Conservation (phyloP, 768 basidiomycete genomes). For the Leccinellum albellum region DNA sequence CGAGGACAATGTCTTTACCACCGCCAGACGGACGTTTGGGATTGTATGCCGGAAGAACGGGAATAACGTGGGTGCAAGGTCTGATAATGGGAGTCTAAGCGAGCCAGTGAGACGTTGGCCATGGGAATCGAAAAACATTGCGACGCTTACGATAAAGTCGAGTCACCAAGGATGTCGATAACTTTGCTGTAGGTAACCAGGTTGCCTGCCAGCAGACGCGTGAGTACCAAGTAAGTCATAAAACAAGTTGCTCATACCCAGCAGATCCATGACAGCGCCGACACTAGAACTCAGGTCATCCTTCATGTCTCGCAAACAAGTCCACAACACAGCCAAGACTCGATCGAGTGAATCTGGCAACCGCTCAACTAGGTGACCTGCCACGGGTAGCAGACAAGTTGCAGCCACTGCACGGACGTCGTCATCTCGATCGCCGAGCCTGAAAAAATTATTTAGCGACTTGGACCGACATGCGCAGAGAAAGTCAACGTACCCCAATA, state of each 20-base stretch:
- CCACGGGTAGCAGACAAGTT: constrained; percentile 86
- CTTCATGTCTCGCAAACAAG: constrained; percentile 86
- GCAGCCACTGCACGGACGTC: constrained; percentile 96
- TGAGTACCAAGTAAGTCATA: background rate
- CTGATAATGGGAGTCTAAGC: constrained; percentile 70
- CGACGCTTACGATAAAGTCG: constrained; percentile 62
- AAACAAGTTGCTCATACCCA: constrained; percentile 51
- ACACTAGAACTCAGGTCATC: constrained; percentile 97
- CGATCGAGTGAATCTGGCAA: constrained; percentile 67
- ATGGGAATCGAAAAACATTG: background rate
- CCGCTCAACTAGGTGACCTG: constrained; percentile 70
- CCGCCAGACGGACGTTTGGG: constrained; percentile 85
- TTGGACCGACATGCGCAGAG: background rate
- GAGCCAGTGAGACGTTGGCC: constrained; percentile 2
- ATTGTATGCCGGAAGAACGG: constrained; percentile 99
- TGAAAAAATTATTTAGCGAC: constrained; percentile 31
- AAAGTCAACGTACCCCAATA: constrained; percentile 63
- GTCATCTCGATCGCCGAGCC: constrained; percentile 87
- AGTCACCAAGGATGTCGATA: constrained; percentile 68
- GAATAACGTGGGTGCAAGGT: constrained; percentile 82
- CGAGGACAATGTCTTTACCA: constrained; percentile 81
- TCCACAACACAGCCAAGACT: constrained; percentile 85
- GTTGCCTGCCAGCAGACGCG: constrained; percentile 51
- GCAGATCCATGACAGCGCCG: constrained; percentile 93
- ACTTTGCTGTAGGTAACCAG: constrained; percentile 77